These are phyloP conservation scores for Protomyces inundatus DNA, from an alignment of 1,139 yeast genomes.

Conservation along the genomic window DNA sequence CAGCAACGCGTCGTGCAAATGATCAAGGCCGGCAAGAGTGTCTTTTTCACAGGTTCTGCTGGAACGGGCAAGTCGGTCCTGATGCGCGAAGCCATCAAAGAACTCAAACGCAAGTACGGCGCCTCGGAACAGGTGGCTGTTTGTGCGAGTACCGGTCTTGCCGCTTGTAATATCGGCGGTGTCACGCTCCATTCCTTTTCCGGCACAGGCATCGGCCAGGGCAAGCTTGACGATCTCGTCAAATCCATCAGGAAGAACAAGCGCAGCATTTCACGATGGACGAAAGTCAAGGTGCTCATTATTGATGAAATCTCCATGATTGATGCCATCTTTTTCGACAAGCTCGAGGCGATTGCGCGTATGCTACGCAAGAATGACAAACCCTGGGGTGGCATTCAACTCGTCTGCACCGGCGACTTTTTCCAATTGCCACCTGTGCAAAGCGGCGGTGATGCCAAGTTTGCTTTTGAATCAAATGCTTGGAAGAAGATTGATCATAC, in stretches of 20 bases:
- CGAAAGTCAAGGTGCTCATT: conserved; percentile 54
- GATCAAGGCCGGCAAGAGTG: conserved; percentile 50
- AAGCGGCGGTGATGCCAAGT: conserved; percentile 42
- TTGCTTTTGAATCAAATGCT: conserved; percentile 70
- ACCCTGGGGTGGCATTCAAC: conserved; percentile 88
- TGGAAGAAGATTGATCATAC: conserved; percentile 72
- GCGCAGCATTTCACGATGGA: conserved; percentile 59
- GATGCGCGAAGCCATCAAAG: conserved; percentile 62
- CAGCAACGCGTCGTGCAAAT: conserved; percentile 64
- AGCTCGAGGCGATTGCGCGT: conserved; percentile 61
- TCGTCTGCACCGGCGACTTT: conserved; percentile 82
- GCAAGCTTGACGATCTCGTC: conserved; percentile 44
- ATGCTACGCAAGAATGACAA: conserved; percentile 45
- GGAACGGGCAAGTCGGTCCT: conserved; percentile 86
- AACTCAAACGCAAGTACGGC: conserved; percentile 47
- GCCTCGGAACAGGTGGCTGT: conserved; percentile 57
- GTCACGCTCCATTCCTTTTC: conserved; percentile 78
- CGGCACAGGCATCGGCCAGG: conserved; percentile 74
- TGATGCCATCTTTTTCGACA: conserved; percentile 67
- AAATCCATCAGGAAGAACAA: conserved; percentile 52
- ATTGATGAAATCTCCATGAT: conserved; percentile 89
- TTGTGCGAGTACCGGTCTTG: conserved; percentile 89
- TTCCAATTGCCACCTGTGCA: conserved; percentile 78
- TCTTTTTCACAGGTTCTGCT: conserved; percentile 91
- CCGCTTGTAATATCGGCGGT: conserved; percentile 90